Evolutionary conservation across 495 filamentous ascomycete genomes (phyloP), one percentile per base, ranked within the genome.

Genomic region (Penicillium nucicola): DNA sequence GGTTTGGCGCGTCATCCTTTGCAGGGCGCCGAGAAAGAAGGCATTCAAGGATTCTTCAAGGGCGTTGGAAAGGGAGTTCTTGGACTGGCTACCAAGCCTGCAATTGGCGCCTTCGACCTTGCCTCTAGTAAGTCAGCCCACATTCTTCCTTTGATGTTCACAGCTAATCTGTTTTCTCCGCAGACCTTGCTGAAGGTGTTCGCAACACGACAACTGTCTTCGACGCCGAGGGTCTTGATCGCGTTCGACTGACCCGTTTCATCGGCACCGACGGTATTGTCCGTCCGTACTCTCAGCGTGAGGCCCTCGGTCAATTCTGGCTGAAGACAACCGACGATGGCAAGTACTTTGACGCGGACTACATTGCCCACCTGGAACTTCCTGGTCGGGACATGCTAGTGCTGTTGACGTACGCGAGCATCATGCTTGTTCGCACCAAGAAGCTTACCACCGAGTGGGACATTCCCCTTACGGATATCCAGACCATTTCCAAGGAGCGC

Each of bases 131-230:
- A 45, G 69, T 72, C 15, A 9, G 9, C 9, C 4, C 18, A 12
- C 8, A 18, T 13, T 14, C 15, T 20, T 14, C 17, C 15, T 14
- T 2, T 45, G 3, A 15, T 19, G 14, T 30, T 20, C 30, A 11
- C 18, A 13, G 49, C 63, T 73, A 53, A 76, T 53, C 14, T 18
- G 25, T 28, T 46, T 19, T 22, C 11, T 22, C 43, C 5, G 5
- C 42, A 80, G 76, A 96, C 67, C 83, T 98, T 53, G 89, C 89
- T 15, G 93, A 98, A 72, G 93, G 93, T 48, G 92, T 98, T 34
- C 90, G 92, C 58, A 98, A 98, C 70, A 98, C 93, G 7, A 98
- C 93, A 6, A 98, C 95, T 0, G 92, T 98, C 31, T 98, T 98
- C 64, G 93, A 98, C 59, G 84, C 86, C 31, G 86, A 95, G 41